These are phyloP conservation scores for Yarrowia sp. DNA, from an alignment of 805 yeast genomes.

Conservation along the genomic window DNA sequence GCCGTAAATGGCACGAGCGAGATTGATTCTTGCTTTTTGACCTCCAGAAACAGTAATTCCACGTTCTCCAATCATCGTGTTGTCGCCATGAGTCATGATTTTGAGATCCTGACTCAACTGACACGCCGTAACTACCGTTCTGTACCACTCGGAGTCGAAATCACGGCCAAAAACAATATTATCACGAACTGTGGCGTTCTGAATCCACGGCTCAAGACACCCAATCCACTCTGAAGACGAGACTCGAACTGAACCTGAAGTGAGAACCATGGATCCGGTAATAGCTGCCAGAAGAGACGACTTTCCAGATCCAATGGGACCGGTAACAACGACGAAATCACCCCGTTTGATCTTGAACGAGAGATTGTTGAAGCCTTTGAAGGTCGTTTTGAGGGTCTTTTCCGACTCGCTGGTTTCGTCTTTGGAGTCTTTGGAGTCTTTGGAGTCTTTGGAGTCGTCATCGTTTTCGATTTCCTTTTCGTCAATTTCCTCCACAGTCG, in stretches of 20 bases:
- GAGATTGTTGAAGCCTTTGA: constrained; percentile 49
- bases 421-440: no score
- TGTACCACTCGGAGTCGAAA: constrained; percentile 50
- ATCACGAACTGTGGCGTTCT: constrained; percentile 70
- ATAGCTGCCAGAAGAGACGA: constrained; percentile 67
- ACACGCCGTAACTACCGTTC: constrained; percentile 57
- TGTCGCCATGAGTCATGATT: constrained; percentile 68
- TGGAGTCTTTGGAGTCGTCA: no score
- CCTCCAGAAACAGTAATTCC: constrained; percentile 90
- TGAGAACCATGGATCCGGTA: constrained; percentile 64
- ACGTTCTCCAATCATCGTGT: constrained; percentile 82
- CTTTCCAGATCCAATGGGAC: constrained; percentile 80
- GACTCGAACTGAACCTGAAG: constrained; percentile 49
- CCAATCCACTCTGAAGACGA: constrained; percentile 49
- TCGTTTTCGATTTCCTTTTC: background rate
- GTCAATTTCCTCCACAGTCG: background rate
- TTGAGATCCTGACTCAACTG: constrained; percentile 63
- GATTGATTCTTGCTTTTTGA: constrained; percentile 79
- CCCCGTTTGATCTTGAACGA: constrained; percentile 55
- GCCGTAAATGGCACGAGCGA: constrained; percentile 78
- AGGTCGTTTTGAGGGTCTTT: constrained; percentile 26
- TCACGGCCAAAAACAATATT: constrained; percentile 68
- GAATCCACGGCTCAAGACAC: constrained; percentile 79
- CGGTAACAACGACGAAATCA: constrained; percentile 73
- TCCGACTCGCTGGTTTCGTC: background rate